These are phyloP conservation scores for Sindora glabra DNA, from an alignment of 306 rosid genomes.

Conservation along the genomic window DNA sequence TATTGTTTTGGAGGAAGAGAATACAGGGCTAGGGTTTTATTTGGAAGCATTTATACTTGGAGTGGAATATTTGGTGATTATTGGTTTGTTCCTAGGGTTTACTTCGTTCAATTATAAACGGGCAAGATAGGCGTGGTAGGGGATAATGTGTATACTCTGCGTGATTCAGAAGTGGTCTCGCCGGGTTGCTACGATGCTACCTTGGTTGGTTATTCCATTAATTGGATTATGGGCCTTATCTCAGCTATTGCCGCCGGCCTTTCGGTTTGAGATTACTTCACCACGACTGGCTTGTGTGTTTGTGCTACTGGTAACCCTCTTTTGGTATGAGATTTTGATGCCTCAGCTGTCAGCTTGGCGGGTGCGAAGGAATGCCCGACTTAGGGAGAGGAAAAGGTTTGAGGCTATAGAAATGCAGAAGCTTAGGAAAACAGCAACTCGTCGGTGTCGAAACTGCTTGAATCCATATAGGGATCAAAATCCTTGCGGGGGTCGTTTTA, in stretches of 20 bases:
- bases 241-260: conserved; percentile 96
- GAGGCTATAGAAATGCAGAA: conserved; percentile 93
- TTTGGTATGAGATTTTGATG: conserved; percentile 99
- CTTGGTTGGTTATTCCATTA: conserved; percentile 96
- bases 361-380: conserved; percentile 58
- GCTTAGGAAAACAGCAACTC: conserved; percentile 76
- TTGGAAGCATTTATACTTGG: conserved; percentile 23
- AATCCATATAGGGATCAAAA: conserved; percentile 94
- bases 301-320: conserved; percentile 85
- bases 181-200: conserved; percentile 98
- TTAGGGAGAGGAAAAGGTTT: conserved; percentile 82
- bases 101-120: conserved; percentile 30
- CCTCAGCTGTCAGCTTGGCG: conserved; percentile 98
- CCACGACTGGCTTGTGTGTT: conserved; percentile 92
- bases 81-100: conserved; percentile 37
- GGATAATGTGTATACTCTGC: conserved; percentile 99
- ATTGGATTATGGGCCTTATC: conserved; percentile 97
- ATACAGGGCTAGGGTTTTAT: conserved; percentile 51
- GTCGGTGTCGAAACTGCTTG: conserved; percentile 87
- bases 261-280: conserved; percentile 90
- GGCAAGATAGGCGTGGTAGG: conserved; percentile 62
- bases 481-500: conserved; percentile 94
- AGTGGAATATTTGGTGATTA: conserved; percentile 10
- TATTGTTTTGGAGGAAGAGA: conserved; percentile 25
- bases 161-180: conserved; percentile 99